Conservation (phyloP, 192 early-diverging fungal species). For the Funneliformis geosporum region DNA sequence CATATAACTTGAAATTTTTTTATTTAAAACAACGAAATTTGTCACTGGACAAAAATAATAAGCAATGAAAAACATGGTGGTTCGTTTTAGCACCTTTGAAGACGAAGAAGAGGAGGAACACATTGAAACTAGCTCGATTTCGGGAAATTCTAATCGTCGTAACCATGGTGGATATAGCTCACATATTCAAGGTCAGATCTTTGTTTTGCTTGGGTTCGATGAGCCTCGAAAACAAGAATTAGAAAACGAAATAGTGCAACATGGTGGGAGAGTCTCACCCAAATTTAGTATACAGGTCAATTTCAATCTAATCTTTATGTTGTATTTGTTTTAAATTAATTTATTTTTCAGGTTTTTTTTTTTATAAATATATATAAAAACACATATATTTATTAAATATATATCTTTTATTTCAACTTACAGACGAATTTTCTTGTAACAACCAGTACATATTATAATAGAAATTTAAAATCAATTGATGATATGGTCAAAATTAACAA, state of each 20-base stretch:
- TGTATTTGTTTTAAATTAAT: background rate
- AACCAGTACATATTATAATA: background rate
- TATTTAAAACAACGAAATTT: no score
- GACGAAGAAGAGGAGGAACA: background rate
- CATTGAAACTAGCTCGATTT: background rate
- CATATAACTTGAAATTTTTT: no score
- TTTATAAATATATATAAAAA: no score
- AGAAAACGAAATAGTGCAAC: background rate
- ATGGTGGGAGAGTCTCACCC: background rate
- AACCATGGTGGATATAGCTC: background rate
- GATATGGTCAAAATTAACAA: background rate
- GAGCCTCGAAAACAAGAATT: background rate
- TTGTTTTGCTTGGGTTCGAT: background rate
- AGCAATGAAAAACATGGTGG: slow-evolving; percentile 20
- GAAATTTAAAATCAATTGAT: background rate
- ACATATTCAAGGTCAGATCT: slow-evolving; percentile 2
- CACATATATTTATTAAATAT: background rate
- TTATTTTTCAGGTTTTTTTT: background rate
- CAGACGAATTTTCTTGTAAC: slow-evolving; percentile 10
- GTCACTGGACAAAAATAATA: background rate
- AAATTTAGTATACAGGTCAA: background rate
- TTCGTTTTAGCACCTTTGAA: slow-evolving; percentile 20
- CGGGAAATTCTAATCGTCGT: background rate
- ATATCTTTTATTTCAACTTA: background rate
- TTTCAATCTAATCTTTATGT: background rate